Conservation (phyloP, 2,329 filamentous ascomycete genomes). For the Fusarium fracticaudum region DNA sequence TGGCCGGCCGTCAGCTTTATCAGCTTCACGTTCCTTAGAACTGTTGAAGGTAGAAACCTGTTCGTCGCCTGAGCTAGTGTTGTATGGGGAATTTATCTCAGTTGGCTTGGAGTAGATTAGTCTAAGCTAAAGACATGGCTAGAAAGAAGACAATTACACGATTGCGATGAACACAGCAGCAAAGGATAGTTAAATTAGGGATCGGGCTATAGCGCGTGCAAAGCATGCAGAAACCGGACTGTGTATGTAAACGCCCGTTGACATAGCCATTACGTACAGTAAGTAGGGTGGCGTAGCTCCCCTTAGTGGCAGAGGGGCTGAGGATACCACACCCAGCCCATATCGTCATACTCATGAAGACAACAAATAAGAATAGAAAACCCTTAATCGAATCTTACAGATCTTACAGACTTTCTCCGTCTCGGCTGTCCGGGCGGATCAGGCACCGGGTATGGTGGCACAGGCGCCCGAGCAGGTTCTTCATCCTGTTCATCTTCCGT, state of each 20-base stretch:
- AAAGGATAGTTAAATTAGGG: fast-evolving
- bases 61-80: neutral
- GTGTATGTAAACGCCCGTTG: no score
- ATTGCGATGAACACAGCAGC: no score
- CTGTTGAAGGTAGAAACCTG: neutral
- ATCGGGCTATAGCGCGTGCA: no score
- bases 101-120: neutral
- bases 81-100: neutral
- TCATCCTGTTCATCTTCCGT: neutral
- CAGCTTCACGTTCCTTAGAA: neutral
- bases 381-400: no score
- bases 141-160: no score
- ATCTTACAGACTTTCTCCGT: neutral
- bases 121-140: neutral
- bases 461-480: neutral
- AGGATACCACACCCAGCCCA: no score
- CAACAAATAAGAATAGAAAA: no score
- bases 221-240: no score
- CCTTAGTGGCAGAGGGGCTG: no score
- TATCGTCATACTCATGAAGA: no score
- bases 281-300: no score
- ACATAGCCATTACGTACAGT: no score
- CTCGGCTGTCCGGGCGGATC: neutral
- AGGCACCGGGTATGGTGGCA: neutral
- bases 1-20: neutral